Evolutionary conservation across 2,329 filamentous ascomycete species (phyloP).

Genomic region (Orbilia brochopaga): DNA sequence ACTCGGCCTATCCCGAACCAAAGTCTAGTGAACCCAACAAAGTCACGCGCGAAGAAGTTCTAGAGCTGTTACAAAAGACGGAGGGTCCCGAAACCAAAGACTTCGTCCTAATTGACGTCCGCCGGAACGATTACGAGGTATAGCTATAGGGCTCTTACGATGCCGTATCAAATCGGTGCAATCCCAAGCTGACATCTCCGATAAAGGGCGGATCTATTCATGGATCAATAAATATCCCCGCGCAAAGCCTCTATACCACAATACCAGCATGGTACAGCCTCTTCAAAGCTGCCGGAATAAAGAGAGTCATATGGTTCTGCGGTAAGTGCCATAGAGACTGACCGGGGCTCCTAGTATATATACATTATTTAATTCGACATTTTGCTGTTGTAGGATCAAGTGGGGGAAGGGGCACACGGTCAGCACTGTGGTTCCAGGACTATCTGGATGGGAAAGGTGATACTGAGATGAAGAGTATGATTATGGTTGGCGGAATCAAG

Average conservation of each 20-base stretch:
- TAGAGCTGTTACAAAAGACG: slow-evolving; percentile 57
- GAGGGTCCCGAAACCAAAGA: slow-evolving; percentile 52
- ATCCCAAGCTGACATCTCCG: background rate
- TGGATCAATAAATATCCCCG: slow-evolving; percentile 56
- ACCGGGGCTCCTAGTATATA: too few relatives aligned
- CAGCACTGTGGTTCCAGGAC: slow-evolving; percentile 65
- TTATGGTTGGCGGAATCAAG: slow-evolving; percentile 64
- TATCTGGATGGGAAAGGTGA: slow-evolving; percentile 60
- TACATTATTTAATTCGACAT: background rate
- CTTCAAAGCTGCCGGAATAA: slow-evolving; percentile 55
- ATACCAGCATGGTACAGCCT: slow-evolving; percentile 57
- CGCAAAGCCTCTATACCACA: slow-evolving; percentile 58
- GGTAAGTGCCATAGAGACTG: slow-evolving; percentile 55
- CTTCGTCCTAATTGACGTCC: slow-evolving; percentile 61
- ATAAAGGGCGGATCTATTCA: slow-evolving; percentile 15
- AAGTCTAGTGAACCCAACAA: slow-evolving; percentile 52
- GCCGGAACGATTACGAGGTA: slow-evolving; percentile 51
- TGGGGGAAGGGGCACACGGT: slow-evolving; percentile 63
- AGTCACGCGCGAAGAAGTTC: slow-evolving; percentile 57
- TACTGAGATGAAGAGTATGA: slow-evolving; percentile 60
- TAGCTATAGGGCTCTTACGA: too few relatives aligned
- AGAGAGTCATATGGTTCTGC: slow-evolving; percentile 59
- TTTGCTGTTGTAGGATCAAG: slow-evolving; percentile 62
- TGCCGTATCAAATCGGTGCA: too few relatives aligned
- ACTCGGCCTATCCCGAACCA: slow-evolving; percentile 59